phyloP scores from a whole-genome alignment of 768 basidiomycete genomes.

The Phanerochaete carnosa region DNA sequence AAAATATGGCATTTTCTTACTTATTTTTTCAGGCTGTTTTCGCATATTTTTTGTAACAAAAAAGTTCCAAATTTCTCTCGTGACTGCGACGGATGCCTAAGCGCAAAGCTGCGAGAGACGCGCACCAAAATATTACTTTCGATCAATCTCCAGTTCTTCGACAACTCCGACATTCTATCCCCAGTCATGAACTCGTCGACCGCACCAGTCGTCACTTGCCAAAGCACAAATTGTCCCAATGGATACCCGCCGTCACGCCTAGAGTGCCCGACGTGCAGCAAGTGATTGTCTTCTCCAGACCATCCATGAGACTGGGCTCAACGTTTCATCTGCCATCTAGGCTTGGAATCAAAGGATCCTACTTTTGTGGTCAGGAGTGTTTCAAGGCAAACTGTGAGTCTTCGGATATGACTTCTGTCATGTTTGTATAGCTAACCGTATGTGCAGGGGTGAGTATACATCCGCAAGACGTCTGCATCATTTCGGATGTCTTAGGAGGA shows the following conservation, averaged over 20 bases:
- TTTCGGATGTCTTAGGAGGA: neutral
- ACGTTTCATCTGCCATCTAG: slow-evolving; percentile 34
- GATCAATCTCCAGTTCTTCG: neutral
- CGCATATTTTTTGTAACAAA: too few relatives aligned
- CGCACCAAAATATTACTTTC: neutral
- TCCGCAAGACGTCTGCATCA: neutral
- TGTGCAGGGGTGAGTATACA: slow-evolving; percentile 32
- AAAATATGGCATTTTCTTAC: too few relatives aligned
- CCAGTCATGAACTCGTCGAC: slow-evolving; percentile 31
- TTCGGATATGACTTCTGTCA: neutral
- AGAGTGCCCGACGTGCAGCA: slow-evolving; percentile 93
- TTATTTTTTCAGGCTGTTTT: too few relatives aligned
- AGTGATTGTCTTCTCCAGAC: slow-evolving; percentile 47
- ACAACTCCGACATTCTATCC: neutral
- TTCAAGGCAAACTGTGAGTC: slow-evolving; percentile 91
- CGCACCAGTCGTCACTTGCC: slow-evolving; percentile 46
- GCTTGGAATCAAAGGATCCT: slow-evolving; percentile 78
- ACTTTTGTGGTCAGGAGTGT: slow-evolving; percentile 94
- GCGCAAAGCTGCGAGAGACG: neutral
- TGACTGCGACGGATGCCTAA: too few relatives aligned
- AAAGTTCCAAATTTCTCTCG: too few relatives aligned
- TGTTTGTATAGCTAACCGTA: slow-evolving; percentile 15
- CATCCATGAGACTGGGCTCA: slow-evolving; percentile 2
- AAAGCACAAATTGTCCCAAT: slow-evolving; percentile 68
- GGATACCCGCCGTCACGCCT: slow-evolving; percentile 82